These are phyloP conservation scores for Pholiota microspora DNA, from an alignment of 768 basidiomycete species.

Conservation along the genomic window DNA sequence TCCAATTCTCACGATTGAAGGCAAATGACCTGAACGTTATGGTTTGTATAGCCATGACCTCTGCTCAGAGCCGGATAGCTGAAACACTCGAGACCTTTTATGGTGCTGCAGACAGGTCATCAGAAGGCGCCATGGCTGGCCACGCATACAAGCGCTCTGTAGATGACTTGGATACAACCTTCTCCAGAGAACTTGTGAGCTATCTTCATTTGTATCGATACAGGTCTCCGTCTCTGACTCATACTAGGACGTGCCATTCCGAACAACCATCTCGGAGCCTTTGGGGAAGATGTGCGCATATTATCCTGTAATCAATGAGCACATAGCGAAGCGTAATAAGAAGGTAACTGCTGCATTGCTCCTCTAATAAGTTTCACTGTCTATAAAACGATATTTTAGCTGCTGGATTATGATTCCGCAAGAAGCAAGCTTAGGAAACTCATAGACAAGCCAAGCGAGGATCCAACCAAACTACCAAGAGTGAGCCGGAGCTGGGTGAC, in stretches of 20 bases:
- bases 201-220: neutral
- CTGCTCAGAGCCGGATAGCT: constrained; percentile 88
- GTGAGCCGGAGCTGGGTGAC: constrained; percentile 34
- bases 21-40: neutral
- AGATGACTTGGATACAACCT: constrained; percentile 86
- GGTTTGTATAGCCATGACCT: constrained; percentile 81
- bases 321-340: constrained; percentile 93
- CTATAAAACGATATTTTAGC: constrained; percentile 40
- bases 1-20: constrained; percentile 7
- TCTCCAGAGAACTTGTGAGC: constrained; percentile 83
- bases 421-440: constrained; percentile 87
- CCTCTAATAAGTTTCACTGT: no score
- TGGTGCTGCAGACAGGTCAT: constrained; percentile 74
- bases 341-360: constrained; percentile 53
- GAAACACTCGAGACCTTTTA: constrained; percentile 96
- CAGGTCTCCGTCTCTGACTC: neutral
- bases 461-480: constrained; percentile 86
- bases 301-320: constrained; percentile 91
- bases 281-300: constrained; percentile 96
- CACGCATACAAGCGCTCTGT: constrained; percentile 96
- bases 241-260: constrained; percentile 84
- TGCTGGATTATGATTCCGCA: constrained; percentile 94
- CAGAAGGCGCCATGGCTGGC: constrained; percentile 94
- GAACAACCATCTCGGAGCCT: constrained; percentile 93
- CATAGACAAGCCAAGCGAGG: constrained; percentile 90